Conservation (phyloP, 768 basidiomycete genomes). For the Lentinula sp. region DNA sequence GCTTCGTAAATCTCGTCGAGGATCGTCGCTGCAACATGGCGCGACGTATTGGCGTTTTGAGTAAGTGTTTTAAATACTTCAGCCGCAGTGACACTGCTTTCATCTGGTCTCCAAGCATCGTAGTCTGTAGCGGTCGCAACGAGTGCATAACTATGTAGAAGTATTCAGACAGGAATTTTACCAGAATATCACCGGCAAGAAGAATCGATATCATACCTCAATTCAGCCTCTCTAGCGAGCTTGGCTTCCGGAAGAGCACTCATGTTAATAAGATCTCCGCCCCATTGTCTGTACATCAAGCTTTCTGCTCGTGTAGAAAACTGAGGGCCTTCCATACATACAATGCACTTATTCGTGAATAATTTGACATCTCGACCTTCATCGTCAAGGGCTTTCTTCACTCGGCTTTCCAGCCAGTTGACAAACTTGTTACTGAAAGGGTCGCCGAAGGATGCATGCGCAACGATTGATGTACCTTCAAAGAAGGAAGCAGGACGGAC, state of each 20-base stretch:
- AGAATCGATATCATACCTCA: slow-evolving; percentile 46
- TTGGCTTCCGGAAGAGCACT: slow-evolving; percentile 96
- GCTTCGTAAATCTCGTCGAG: slow-evolving; percentile 60
- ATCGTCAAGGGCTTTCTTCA: slow-evolving; percentile 54
- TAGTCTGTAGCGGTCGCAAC: slow-evolving; percentile 92
- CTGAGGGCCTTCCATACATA: slow-evolving; percentile 97
- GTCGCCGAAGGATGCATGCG: slow-evolving; percentile 92
- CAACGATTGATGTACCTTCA: slow-evolving; percentile 74
- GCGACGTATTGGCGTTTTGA: slow-evolving; percentile 81
- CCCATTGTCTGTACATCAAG: slow-evolving; percentile 88
- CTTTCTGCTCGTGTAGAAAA: slow-evolving; percentile 99
- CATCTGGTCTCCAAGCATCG: slow-evolving; percentile 85
- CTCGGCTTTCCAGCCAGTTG: slow-evolving; percentile 57
- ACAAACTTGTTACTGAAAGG: slow-evolving; percentile 70
- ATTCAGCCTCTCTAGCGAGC: slow-evolving; percentile 90
- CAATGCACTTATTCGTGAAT: slow-evolving; percentile 78
- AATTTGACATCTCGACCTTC: slow-evolving; percentile 59
- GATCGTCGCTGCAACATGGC: slow-evolving; percentile 64
- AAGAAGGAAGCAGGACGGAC: slow-evolving; percentile 88
- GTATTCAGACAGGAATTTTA: neutral
- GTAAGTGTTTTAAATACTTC: slow-evolving; percentile 88
- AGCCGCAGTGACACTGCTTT: slow-evolving; percentile 80
- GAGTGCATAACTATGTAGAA: slow-evolving; percentile 69
- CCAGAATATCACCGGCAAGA: neutral
- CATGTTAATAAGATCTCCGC: slow-evolving; percentile 96